Evolutionary conservation across 2,329 filamentous ascomycete genomes (phyloP), one percentile per base, ranked within the genome.

Genomic region (Furcasterigmium furcatum): DNA sequence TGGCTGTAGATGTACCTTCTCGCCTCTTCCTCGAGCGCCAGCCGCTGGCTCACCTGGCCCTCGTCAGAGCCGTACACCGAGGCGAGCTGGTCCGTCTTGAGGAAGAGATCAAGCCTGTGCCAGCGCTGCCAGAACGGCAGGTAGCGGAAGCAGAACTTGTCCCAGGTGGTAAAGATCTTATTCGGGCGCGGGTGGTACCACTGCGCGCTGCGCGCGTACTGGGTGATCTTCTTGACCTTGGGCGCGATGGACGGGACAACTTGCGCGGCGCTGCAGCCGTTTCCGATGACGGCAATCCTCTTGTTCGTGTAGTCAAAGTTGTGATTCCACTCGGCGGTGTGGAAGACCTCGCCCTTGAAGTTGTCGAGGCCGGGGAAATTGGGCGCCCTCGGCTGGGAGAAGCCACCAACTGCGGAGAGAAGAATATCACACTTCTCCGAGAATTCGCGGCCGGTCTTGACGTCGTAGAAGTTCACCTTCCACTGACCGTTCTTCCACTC

Each of bases 271-370:
- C 57, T 64, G 48, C 61, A 65, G 4, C 64, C 64, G 25, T 63
- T 66, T 4, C 64, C 64, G n/a, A 68, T 64, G 18, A 69, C 56
- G 2, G 58, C 64, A 3, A 69, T 56, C 3, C 55, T 48, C 52
- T 67, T 67, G 38, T 52, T 55, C 9, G 47, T 49, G 38, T 54
- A 62, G 24, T 57, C 45, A 38, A 53, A 46, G 24, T 24, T 44
- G 40, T 60, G 57, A 14, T 64, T 58, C 65, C 65, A 68, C 16
- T 51, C 46, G 1, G 65, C 64, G 1, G 60, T 62, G 41, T 68
- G 66, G 30, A 66, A 57, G 13, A 67, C 55, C 22, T 54, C 49
- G 2, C 66, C 66, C 20, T 62, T 54, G 56, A 63, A 68, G 9
- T 48, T 52, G 5, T 60, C 53, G 24, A 64, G 52, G 1, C 65